Conservation (phyloP, 768 basidiomycete genomes). For the Leccinellum albellum region DNA sequence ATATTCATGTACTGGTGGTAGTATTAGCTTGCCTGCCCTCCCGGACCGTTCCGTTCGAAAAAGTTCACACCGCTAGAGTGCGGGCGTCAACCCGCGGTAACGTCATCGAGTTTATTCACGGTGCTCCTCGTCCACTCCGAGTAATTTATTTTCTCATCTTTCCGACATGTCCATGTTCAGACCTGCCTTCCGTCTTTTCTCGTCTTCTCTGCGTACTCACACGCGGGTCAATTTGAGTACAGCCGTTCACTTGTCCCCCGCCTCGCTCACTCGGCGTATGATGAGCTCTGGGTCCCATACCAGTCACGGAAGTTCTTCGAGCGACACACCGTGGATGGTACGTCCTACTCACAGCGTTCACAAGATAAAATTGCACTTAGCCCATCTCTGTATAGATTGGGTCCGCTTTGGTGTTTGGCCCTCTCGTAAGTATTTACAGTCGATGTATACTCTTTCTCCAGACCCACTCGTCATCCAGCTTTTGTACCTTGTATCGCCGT, state of each 20-base stretch:
- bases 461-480: constrained; percentile 15
- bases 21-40: no score
- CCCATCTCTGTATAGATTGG: constrained; percentile 21
- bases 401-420: constrained; percentile 31
- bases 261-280: constrained; percentile 20
- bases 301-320: constrained; percentile 14
- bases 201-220: constrained; percentile 15
- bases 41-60: constrained; percentile 26
- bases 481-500: constrained; percentile 31
- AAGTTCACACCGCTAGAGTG: constrained; percentile 23
- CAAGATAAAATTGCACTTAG: neutral
- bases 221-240: constrained; percentile 3
- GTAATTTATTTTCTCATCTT: constrained; percentile 11
- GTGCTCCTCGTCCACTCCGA: constrained; percentile 1
- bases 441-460: neutral
- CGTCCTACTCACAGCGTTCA: constrained; percentile 2
- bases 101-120: constrained; percentile 25
- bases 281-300: constrained; percentile 26
- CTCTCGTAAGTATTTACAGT: constrained; percentile 20
- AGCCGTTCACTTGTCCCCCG: constrained; percentile 12
- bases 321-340: constrained; percentile 31
- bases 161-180: constrained; percentile 26
- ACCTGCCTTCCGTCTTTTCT: constrained; percentile 16
- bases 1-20: no score
- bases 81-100: constrained; percentile 13